Percentiles rank a stretch among this genome's conserved stretches.
phyloP scores from a whole-genome alignment of 495 filamentous ascomycete species.

The Podospora sp. region DNA sequence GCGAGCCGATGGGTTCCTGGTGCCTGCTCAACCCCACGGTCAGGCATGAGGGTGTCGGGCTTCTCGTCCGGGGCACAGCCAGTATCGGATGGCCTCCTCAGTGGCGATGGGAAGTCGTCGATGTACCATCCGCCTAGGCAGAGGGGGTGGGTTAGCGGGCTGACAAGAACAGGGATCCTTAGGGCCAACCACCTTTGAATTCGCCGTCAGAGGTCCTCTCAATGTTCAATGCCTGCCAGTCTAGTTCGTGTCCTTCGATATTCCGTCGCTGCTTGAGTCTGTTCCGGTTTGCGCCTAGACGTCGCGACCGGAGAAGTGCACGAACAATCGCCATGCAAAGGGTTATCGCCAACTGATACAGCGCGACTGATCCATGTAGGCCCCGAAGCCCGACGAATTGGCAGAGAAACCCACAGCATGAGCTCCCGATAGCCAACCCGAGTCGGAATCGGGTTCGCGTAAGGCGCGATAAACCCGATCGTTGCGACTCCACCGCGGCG shows the following conservation, averaged over 20 bases:
- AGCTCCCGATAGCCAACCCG: neutral
- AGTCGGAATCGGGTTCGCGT: neutral
- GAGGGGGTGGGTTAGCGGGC: too few species aligned
- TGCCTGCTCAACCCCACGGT: too few species aligned
- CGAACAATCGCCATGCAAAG: neutral
- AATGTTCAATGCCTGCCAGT: constrained; percentile 6
- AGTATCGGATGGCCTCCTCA: too few species aligned
- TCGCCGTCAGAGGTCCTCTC: neutral
- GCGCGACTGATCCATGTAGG: neutral
- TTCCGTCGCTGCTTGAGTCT: neutral
- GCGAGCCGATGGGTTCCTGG: too few species aligned
- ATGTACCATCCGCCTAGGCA: too few species aligned
- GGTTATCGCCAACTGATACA: neutral
- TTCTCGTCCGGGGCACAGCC: too few species aligned
- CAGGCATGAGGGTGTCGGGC: too few species aligned
- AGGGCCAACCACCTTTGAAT: too few species aligned
- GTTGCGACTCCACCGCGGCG: neutral
- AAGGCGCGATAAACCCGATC: neutral
- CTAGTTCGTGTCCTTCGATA: constrained; percentile 1
- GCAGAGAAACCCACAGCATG: neutral
- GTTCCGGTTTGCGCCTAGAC: neutral
- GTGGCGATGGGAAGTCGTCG: too few species aligned
- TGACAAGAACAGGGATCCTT: too few species aligned
- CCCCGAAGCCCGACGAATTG: constrained; percentile 1
- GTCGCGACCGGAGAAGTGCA: neutral